These are phyloP conservation scores for Kregervanrija pseudodelftensis DNA, from an alignment of 805 yeast genomes.

Conservation along the genomic window DNA sequence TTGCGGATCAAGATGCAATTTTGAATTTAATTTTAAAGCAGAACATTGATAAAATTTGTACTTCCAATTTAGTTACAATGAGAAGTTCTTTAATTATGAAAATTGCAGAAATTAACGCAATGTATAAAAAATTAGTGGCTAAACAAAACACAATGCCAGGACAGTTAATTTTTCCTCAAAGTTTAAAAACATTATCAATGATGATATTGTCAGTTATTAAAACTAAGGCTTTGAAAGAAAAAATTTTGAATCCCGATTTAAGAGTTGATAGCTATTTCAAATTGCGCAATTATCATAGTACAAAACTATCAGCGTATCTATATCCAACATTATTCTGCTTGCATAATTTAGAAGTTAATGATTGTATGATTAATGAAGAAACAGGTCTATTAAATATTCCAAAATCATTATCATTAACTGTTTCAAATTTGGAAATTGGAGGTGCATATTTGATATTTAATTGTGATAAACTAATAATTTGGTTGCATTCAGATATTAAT, in stretches of 20 bases:
- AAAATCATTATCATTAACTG: conserved; percentile 37
- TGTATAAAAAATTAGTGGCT: conserved; percentile 44
- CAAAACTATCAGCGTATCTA: conserved; percentile 51
- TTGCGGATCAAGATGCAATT: conserved; percentile 69
- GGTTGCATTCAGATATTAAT: conserved; percentile 65
- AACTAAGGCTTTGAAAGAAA: conserved; percentile 49
- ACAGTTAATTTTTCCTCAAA: conserved; percentile 75
- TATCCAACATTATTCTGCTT: conserved; percentile 78
- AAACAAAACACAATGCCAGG: conserved; percentile 40
- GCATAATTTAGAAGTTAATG: conserved; percentile 55
- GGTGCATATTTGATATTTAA: conserved; percentile 77
- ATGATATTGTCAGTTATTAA: conserved; percentile 66
- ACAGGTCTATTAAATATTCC: conserved; percentile 43
- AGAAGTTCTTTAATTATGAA: conserved; percentile 31
- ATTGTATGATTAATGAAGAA: conserved; percentile 41
- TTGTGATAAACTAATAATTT: conserved; percentile 51
- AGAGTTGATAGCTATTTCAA: conserved; percentile 49
- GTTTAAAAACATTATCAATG: conserved; percentile 64
- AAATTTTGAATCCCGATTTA: conserved; percentile 50
- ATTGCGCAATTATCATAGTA: conserved; percentile 48
- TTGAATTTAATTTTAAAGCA: conserved; percentile 48
- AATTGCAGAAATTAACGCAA: conserved; percentile 48
- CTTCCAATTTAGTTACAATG: conserved; percentile 30
- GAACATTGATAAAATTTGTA: conserved; percentile 31
- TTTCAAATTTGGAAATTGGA: conserved; percentile 41